Conservation (phyloP, 176 grass and related monocot species). For the Elaeis guineensis region DNA sequence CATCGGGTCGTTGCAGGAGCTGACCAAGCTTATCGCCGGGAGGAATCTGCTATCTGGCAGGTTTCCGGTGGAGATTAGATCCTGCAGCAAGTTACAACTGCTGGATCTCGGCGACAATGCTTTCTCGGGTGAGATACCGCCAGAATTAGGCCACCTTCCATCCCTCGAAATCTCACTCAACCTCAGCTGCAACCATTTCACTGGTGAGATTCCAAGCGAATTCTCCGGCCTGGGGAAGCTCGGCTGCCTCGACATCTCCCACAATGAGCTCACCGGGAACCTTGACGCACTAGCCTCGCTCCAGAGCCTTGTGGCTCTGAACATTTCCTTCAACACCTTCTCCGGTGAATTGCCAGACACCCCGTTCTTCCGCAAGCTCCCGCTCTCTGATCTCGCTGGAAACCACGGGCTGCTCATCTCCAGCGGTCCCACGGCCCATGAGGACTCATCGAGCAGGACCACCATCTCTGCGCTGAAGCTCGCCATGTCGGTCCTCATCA, state of each 20-base stretch:
- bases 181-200: conserved; percentile 74
- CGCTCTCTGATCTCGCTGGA: conserved; percentile 66
- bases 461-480: conserved; percentile 61
- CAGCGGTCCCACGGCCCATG: conserved; percentile 9
- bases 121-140: conserved; percentile 59
- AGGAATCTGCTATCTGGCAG: conserved; percentile 51
- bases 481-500: conserved; percentile 54
- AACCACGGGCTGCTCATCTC: conserved; percentile 61
- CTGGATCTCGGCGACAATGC: conserved; percentile 71
- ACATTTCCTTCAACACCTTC: conserved; percentile 80
- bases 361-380: conserved; percentile 79
- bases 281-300: conserved; percentile 43
- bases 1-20: conserved; percentile 14
- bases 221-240: conserved; percentile 68
- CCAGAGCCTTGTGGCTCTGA: conserved; percentile 77
- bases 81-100: conserved; percentile 74
- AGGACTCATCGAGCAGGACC: conserved; percentile 15
- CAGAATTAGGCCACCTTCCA: conserved; percentile 58
- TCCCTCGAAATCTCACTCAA: conserved; percentile 78
- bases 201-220: conserved; percentile 55
- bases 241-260: conserved; percentile 61
- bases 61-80: conserved; percentile 64
- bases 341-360: conserved; percentile 75
- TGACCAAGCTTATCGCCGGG: conserved; percentile 69
- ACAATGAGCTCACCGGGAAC: conserved; percentile 64